Conservation (phyloP, 345 rosid species). For the Salix udensis region DNA sequence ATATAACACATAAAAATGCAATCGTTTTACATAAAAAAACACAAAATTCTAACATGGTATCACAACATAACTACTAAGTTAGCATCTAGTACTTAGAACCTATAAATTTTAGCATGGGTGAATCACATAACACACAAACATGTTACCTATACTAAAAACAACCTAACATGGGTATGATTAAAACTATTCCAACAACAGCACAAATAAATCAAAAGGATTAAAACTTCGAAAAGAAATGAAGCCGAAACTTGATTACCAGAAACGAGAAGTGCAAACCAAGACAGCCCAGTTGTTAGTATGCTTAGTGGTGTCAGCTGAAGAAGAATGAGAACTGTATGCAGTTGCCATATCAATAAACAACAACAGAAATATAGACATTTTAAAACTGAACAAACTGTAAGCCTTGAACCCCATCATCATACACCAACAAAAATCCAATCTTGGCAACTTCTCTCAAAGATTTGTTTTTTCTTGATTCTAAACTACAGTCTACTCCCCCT, state of each 20-base stretch:
- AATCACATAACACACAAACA: background rate
- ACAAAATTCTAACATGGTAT: background rate
- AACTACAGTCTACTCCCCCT: no score
- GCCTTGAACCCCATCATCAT: conserved; percentile 8
- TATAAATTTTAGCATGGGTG: background rate
- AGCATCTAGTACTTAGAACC: background rate
- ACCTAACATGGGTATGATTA: background rate
- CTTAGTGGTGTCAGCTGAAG: conserved; percentile 59
- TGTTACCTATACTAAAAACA: background rate
- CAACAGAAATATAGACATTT: background rate
- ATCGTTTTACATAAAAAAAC: background rate
- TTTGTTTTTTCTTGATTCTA: no score
- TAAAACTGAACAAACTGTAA: background rate
- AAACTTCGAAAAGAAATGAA: background rate
- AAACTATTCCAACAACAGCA: background rate
- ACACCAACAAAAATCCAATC: background rate
- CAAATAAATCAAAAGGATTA: background rate
- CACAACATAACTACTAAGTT: background rate
- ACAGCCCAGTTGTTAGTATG: conserved; percentile 99
- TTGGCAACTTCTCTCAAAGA: background rate
- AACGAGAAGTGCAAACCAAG: conserved; percentile 95
- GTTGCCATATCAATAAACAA: background rate
- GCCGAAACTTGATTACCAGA: conserved; percentile 49
- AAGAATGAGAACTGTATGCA: conserved; percentile 25
- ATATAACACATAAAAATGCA: background rate